Percentiles rank a stretch among this genome's conserved stretches.
Evolutionary conservation across 176 grass and related monocot species (phyloP).

Genomic region (Phoenix roebelenii): DNA sequence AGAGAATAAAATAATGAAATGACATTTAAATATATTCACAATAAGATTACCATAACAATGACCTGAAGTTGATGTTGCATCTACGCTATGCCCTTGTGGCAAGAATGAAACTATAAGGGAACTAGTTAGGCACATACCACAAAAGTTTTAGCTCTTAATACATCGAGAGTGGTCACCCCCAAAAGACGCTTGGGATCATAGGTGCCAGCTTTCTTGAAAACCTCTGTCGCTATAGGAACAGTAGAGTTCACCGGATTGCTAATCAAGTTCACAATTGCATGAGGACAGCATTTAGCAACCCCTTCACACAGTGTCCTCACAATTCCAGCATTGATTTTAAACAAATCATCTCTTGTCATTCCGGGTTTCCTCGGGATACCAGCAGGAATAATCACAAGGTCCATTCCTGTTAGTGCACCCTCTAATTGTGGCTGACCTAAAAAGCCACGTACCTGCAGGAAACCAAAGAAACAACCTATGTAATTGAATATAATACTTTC

Average conservation of each 20-base stretch:
- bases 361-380: slow-evolving; percentile 70
- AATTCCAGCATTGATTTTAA: slow-evolving; percentile 69
- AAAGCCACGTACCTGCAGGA: no score
- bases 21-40: no score
- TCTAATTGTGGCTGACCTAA: no score
- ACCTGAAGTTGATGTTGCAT: no score
- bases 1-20: no score
- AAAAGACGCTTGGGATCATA: slow-evolving; percentile 14
- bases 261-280: slow-evolving; percentile 19
- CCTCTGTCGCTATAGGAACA: slow-evolving; percentile 6
- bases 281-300: slow-evolving; percentile 54
- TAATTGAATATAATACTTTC: no score
- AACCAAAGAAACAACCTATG: no score
- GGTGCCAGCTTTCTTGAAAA: neutral
- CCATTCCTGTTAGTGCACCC: no score
- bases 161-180: slow-evolving; percentile 15
- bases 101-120: no score
- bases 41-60: no score
- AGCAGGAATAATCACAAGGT: slow-evolving; percentile 47
- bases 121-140: neutral
- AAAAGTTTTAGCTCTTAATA: slow-evolving; percentile 15
- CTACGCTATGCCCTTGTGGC: no score
- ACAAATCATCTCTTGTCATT: slow-evolving; percentile 73
- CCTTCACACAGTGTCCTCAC: slow-evolving; percentile 37
- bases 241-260: slow-evolving; percentile 16